phyloP scores from a whole-genome alignment of 2,329 filamentous ascomycete species.

The Fusarium sulawesiense region DNA sequence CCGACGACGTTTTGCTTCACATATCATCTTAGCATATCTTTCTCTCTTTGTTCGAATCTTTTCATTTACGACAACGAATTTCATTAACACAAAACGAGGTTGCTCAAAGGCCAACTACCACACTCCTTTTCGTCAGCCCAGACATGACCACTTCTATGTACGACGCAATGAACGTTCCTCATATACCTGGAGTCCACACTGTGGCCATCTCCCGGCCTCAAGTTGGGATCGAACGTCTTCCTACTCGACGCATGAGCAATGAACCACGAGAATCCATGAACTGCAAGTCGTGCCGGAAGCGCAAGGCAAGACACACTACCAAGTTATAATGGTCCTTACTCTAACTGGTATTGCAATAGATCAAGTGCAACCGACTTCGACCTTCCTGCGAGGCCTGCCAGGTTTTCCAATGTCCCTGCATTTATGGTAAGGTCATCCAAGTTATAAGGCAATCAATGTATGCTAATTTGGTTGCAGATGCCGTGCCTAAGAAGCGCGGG shows the following conservation, averaged over 20 bases:
- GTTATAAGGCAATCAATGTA: neutral
- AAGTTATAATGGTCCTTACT: neutral
- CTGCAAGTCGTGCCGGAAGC: slow-evolving; percentile 92
- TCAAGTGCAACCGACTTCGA: slow-evolving; percentile 89
- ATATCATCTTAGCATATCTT: slow-evolving; percentile 7
- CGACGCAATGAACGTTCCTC: slow-evolving; percentile 57
- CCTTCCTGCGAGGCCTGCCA: slow-evolving; percentile 90
- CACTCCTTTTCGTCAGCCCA: slow-evolving; percentile 13
- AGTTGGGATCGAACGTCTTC: slow-evolving; percentile 83
- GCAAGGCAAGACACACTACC: slow-evolving; percentile 72
- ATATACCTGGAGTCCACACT: slow-evolving; percentile 59
- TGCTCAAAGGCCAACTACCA: neutral
- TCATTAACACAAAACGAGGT: neutral
- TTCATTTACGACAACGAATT: neutral
- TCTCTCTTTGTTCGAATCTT: neutral
- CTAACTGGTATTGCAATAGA: slow-evolving; percentile 62
- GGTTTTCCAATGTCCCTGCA: slow-evolving; percentile 87
- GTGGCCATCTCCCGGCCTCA: slow-evolving; percentile 77
- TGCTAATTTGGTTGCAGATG: slow-evolving; percentile 65
- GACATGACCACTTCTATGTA: slow-evolving; percentile 56
- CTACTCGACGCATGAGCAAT: slow-evolving; percentile 74
- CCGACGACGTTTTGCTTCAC: slow-evolving; percentile 6
- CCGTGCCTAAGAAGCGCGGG: slow-evolving; percentile 88
- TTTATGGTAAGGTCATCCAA: slow-evolving; percentile 73
- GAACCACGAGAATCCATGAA: slow-evolving; percentile 93